Base-by-base conservation (phyloP, 352 stramenopile genomes). In the Pilasporangium apinafurcum region DNA sequence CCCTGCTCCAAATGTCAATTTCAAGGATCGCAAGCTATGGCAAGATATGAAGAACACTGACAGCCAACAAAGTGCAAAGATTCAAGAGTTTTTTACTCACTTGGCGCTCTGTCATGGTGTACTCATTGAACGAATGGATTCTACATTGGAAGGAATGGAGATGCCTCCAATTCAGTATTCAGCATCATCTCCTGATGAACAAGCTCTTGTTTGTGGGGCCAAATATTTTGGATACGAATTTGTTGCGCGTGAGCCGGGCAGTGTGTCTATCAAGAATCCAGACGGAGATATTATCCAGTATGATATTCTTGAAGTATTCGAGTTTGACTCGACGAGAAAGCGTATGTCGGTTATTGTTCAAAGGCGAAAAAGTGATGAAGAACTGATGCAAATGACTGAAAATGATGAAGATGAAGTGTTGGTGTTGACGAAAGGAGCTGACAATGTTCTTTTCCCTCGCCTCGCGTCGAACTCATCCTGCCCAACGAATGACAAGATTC, bases 61-160 rank as follows among this genome's bases (percentile, higher is more conserved):
- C 3, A 49, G 70, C 2, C 22, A 55, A 20, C 72, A 81, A 47
- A 61, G 61, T 16, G 48, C 13, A 13, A 80, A 85, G 48, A 86
- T 95, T 26, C 61, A 68, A 17, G 61, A 90, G 26, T 96, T 97
- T 47, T 90, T 92, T 47, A 83, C 62, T 2, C 66, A 92, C 48
- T 45, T 97, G 37, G 86, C 85, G 14, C 51, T 97, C 12, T 97
- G 90, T 34, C 92, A 99, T 66, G 98, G 95, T 37, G 96, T 99
- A 18, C 74, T 99, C 16, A 95, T 98, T 16, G 96, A 99, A 50
- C 89, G 86, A 24, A 82, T 96, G 48, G 59, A 95, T 3, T 56
- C 51, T 5, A 43, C 82, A 61, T 37, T 48, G 2, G 65, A 71
- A 6, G 59, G 62, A 34, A 65, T 70, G 57, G 61, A 73, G 18